phyloP scores from a whole-genome alignment of 805 yeast genomes.

The Wickerhamiella sorbophila region DNA sequence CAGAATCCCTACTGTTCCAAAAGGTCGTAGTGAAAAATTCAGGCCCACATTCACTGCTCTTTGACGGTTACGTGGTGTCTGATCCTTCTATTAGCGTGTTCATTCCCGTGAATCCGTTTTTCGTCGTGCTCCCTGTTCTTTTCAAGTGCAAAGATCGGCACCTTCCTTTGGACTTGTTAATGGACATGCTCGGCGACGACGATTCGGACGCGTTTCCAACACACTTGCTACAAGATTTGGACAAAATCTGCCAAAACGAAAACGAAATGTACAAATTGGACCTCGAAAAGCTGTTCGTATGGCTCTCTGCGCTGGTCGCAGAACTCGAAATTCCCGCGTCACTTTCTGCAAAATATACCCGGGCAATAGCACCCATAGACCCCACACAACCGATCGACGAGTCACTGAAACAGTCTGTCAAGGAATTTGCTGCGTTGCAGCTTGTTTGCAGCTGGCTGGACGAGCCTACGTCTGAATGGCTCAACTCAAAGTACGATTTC shows the following conservation, averaged over 20 bases:
- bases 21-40: conserved; percentile 1
- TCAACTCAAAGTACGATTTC: conserved; percentile 16
- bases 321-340: conserved; percentile 14
- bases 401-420: conserved; percentile 7
- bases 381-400: conserved; percentile 13
- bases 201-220: conserved; percentile 12
- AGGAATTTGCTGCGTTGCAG: conserved; percentile 14
- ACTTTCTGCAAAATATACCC: conserved; percentile 8
- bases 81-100: conserved; percentile 12
- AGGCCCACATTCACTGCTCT: conserved; percentile 8
- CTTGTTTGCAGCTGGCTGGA: conserved; percentile 19
- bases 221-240: conserved; percentile 5
- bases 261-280: conserved; percentile 9
- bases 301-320: conserved; percentile 11
- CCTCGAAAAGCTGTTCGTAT: conserved; percentile 11
- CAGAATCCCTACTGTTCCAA: conserved; percentile 18
- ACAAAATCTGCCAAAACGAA: conserved; percentile 8
- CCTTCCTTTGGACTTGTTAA: conserved; percentile 19
- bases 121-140: conserved; percentile 17
- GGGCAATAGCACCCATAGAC: conserved; percentile 11
- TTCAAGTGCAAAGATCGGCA: conserved; percentile 9
- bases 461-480: conserved; percentile 11
- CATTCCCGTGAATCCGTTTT: conserved; percentile 20
- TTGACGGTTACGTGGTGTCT: conserved; percentile 8
- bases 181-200: conserved; percentile 14